These are phyloP conservation scores for Dittrichia graveolens DNA, from an alignment of 129 eudicot species.

Conservation along the genomic window DNA sequence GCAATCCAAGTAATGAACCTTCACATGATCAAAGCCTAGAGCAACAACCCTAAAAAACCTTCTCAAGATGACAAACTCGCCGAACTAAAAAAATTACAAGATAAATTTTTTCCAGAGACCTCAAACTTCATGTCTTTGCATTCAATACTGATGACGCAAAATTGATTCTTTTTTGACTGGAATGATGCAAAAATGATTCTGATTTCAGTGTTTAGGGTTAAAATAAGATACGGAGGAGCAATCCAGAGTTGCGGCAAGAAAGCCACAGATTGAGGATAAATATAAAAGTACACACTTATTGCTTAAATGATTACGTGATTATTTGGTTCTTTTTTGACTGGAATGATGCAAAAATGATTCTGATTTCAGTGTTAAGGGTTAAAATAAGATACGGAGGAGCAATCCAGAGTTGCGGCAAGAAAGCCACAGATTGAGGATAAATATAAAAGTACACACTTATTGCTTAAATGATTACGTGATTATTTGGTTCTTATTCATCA, in stretches of 20 bases:
- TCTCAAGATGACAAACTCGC: constrained; percentile 15
- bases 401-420: background rate
- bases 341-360: too few relatives aligned
- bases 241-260: background rate
- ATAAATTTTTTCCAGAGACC: background rate
- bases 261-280: background rate
- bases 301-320: background rate
- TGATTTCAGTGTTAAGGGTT: background rate
- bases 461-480: background rate
- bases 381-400: background rate
- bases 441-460: too few relatives aligned
- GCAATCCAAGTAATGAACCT: constrained; percentile 13
- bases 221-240: background rate
- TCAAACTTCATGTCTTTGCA: constrained; percentile 1
- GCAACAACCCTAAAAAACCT: constrained; percentile 13
- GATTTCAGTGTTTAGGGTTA: background rate
- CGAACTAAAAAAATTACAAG: background rate
- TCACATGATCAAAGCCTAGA: constrained; percentile 8
- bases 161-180: too few relatives aligned
- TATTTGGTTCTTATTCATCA: constrained; percentile 3
- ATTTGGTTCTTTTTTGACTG: too few relatives aligned
- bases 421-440: background rate
- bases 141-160: background rate
- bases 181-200: background rate
- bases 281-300: too few relatives aligned